A percentile compares a stretch with the other conserved stretches of the same genome.
phyloP scores from a whole-genome alignment of 2,329 filamentous ascomycete genomes.

The Microcyclospora pomicola region DNA sequence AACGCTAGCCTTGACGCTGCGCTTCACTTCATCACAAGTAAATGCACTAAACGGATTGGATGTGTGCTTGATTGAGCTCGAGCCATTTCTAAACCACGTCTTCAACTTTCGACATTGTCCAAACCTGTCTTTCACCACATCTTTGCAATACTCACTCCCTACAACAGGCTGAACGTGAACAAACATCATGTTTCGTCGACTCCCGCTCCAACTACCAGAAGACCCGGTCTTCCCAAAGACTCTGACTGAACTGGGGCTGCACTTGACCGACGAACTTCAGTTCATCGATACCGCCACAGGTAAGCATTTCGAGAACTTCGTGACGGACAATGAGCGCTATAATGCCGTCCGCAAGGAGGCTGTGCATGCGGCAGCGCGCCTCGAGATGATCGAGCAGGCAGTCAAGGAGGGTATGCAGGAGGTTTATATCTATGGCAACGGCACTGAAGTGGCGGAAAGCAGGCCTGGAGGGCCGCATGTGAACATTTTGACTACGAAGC shows the following conservation, averaged over 20 bases:
- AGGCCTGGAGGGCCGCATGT: conserved; percentile 42
- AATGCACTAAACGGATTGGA: too few species aligned
- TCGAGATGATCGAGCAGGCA: conserved; percentile 7
- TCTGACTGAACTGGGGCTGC: conserved; percentile 57
- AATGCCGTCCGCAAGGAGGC: conserved; percentile 58
- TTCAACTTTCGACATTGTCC: too few species aligned
- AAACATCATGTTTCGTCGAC: conserved; percentile 59
- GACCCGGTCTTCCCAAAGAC: conserved; percentile 54
- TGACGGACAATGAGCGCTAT: conserved; percentile 59
- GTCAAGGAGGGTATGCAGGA: conserved; percentile 10
- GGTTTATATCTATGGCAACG: conserved; percentile 14
- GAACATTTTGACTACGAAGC: conserved; percentile 50
- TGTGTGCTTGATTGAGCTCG: too few species aligned
- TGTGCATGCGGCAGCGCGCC: conserved; percentile 40
- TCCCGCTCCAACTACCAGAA: conserved; percentile 52
- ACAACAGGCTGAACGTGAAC: too few species aligned
- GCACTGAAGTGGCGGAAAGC: not conserved
- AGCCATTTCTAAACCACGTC: too few species aligned
- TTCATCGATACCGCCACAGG: conserved; percentile 6
- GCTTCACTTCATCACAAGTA: too few species aligned
- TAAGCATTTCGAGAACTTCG: conserved; percentile 56
- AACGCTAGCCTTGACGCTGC: too few species aligned
- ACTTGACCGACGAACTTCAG: conserved; percentile 9
- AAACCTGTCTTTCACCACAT: too few species aligned
- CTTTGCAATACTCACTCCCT: too few species aligned